A percentile compares a stretch with the other conserved stretches of the same genome.
phyloP scores from a whole-genome alignment of 2,329 filamentous ascomycete species.

The Aspergillus pseudotamarii region DNA sequence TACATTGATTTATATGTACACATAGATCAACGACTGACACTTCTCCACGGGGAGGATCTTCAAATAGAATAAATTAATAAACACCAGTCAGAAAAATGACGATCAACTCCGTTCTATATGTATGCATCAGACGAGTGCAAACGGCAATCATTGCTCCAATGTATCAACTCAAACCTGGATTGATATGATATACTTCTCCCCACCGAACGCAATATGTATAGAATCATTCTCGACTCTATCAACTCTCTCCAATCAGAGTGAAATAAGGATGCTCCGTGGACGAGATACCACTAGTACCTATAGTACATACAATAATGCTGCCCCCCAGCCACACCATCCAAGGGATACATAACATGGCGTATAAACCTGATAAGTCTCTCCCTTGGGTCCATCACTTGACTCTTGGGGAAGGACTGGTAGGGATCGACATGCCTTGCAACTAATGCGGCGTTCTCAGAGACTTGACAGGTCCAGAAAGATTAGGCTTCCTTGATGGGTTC shows the following conservation, averaged over 20 bases:
- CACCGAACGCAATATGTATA: not conserved
- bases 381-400: not conserved
- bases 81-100: conserved; percentile 1
- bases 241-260: not conserved
- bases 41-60: not conserved
- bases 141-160: not conserved
- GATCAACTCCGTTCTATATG: not conserved
- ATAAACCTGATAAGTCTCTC: not conserved
- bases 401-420: not conserved
- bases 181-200: not conserved
- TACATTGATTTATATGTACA: conserved; percentile 3
- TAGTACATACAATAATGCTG: not conserved
- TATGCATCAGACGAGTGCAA: not conserved
- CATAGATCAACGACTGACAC: not conserved
- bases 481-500: not conserved
- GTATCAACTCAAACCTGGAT: not conserved
- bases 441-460: not conserved
- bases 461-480: conserved; percentile 5
- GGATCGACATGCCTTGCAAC: not conserved
- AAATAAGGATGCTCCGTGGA: not conserved
- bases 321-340: not conserved
- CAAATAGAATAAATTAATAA: not conserved
- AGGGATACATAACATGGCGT: not conserved
- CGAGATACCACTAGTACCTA: too few species aligned
- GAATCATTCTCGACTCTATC: not conserved